phyloP scores from a whole-genome alignment of 176 grass and related monocot genomes.

The Melocanna baccifera region DNA sequence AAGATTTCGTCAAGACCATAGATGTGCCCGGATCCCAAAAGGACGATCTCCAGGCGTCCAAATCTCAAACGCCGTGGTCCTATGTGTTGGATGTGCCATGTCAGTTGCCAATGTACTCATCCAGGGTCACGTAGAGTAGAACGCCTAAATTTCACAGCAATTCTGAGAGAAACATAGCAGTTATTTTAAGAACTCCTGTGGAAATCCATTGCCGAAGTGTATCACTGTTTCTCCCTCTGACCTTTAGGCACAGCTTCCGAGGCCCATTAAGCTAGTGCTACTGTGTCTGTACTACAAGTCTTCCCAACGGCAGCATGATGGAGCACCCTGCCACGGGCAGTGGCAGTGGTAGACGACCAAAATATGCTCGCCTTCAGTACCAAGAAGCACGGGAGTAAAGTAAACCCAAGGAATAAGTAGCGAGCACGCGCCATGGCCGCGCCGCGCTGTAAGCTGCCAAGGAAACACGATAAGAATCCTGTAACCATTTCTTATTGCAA shows the following conservation, averaged over 20 bases:
- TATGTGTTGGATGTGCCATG: too few relatives aligned
- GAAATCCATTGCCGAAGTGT: background rate
- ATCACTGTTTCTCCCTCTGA: background rate
- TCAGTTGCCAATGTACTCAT: background rate
- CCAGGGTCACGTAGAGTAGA: background rate
- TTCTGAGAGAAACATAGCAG: background rate
- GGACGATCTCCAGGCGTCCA: background rate
- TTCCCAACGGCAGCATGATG: background rate
- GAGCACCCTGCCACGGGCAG: background rate
- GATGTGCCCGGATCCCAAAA: background rate
- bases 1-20: background rate
- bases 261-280: background rate
- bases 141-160: background rate
- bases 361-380: conserved; percentile 28
- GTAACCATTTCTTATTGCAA: background rate
- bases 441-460: background rate
- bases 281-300: background rate
- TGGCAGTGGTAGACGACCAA: background rate
- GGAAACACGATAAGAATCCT: conserved; percentile 43
- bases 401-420: conserved; percentile 24
- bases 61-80: too few relatives aligned
- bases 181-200: background rate
- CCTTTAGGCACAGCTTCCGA: background rate
- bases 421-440: conserved; percentile 15
- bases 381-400: conserved; percentile 31